phyloP scores from a whole-genome alignment of 179 eudicot species.

The Heliamphora pulchella region DNA sequence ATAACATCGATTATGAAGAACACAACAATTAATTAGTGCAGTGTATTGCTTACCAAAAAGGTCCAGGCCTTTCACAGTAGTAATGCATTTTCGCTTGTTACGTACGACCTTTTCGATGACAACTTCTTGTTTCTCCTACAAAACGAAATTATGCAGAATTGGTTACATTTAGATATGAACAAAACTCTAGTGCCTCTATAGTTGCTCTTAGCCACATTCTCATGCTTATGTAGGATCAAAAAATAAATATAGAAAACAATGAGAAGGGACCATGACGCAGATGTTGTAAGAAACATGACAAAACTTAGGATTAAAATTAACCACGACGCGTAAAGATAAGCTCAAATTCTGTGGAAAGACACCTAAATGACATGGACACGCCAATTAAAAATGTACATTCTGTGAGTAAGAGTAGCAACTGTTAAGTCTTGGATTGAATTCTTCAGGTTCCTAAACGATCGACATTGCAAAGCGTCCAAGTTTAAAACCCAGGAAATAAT shows the following conservation, averaged over 20 bases:
- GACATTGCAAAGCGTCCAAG: too few relatives aligned
- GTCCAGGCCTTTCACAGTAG: slow-evolving; percentile 88
- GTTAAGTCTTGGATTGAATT: too few relatives aligned
- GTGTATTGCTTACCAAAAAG: slow-evolving; percentile 57
- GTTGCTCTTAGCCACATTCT: neutral
- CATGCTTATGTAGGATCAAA: neutral
- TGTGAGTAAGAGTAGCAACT: too few relatives aligned
- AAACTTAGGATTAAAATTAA: neutral
- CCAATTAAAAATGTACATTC: too few relatives aligned
- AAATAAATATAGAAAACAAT: neutral
- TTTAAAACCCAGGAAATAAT: too few relatives aligned
- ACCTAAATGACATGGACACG: too few relatives aligned
- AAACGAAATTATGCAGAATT: neutral
- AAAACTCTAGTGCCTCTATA: neutral
- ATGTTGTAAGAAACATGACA: neutral
- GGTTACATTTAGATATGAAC: neutral
- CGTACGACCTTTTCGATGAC: slow-evolving; percentile 92
- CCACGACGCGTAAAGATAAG: neutral
- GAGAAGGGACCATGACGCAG: slow-evolving; percentile 1
- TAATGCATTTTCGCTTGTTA: slow-evolving; percentile 87
- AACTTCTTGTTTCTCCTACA: slow-evolving; percentile 85
- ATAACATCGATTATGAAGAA: neutral
- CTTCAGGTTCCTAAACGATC: too few relatives aligned
- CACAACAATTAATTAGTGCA: neutral
- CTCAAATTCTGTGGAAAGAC: neutral